Conservation (phyloP, 768 basidiomycete genomes). For the Suillus subaureus region DNA sequence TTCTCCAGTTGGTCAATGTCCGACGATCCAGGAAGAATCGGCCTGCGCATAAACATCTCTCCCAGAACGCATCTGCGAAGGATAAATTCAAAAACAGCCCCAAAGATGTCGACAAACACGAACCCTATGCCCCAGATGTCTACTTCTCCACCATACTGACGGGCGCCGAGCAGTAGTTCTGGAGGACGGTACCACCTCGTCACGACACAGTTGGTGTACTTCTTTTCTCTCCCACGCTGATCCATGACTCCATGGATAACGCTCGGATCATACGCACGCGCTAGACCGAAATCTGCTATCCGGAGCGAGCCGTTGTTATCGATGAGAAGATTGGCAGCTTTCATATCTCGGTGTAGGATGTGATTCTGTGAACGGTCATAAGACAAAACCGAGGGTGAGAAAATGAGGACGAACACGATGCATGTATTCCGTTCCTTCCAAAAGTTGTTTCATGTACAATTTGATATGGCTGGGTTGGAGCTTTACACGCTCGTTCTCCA, state of each 20-base stretch:
- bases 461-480: conserved; percentile 87
- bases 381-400: conserved; percentile 7
- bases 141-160: conserved; percentile 89
- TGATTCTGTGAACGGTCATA: conserved; percentile 65
- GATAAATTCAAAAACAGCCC: conserved; percentile 3
- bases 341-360: conserved; percentile 98
- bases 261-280: conserved; percentile 71
- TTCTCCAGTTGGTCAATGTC: conserved; percentile 92
- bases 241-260: conserved; percentile 41
- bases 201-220: conserved; percentile 95
- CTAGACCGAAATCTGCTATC: conserved; percentile 97
- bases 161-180: conserved; percentile 86
- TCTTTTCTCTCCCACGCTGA: conserved; percentile 54
- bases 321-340: conserved; percentile 95
- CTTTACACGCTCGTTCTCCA: conserved; percentile 90
- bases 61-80: conserved; percentile 83
- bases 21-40: conserved; percentile 84
- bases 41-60: conserved; percentile 89
- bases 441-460: conserved; percentile 91
- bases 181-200: conserved; percentile 96
- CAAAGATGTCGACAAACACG: conserved; percentile 48
- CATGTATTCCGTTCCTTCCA: conserved; percentile 97
- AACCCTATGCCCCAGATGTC: conserved; percentile 99
- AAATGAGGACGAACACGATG: conserved; percentile 68
- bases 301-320: conserved; percentile 81